Evolutionary conservation across 768 basidiomycete species (phyloP), one percentile per base, ranked within the genome.

Genomic region (Pulveroboletus ravenelii): DNA sequence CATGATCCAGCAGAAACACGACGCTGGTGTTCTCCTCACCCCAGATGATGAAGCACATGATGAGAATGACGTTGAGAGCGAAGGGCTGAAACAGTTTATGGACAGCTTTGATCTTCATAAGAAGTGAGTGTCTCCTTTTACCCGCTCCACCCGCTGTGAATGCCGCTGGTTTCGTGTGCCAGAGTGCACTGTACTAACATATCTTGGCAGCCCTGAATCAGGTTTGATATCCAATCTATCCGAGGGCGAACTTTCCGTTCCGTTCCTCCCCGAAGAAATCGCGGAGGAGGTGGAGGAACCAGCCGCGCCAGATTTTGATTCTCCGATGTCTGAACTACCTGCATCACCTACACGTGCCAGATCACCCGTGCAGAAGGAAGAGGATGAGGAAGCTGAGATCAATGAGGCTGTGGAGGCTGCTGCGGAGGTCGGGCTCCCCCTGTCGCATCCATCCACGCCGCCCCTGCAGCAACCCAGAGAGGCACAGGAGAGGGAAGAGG

Each of bases 1-100:
- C 46, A 78, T 90, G 73, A 75, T 87, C 43, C 76, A 74, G 50
- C 74, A 73, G 49, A 78, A 79, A 59, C 71, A 78, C 45, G 71
- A 70, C 55, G 60, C 76, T 39, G 77, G 77, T 20, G 52, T 70
- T 31, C 54, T 76, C 35, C 61, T 78, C 29, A 53, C 61, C 13
- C 48, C 73, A 15, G 65, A 72, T 17, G 73, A 75, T 20, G 73
- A 74, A 32, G 66, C 73, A 42, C 73, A 72, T 25, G 5, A 18
- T 27, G 48, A 36, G 31, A 50, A 43, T 20, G 55, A 52, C 9
- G 76, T 73, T 13, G 62, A 59, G 15, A 77, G 74, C n/a, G 63
- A 67, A 32, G 65, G 57, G 20, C 47, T 85, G 23, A 69, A 71
- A 34, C 65, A 61, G 27, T 88, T 86, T 60, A 62, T 87, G 51